Conservation (phyloP, 1,139 yeast species). For the Blastobotrys persicus region DNA sequence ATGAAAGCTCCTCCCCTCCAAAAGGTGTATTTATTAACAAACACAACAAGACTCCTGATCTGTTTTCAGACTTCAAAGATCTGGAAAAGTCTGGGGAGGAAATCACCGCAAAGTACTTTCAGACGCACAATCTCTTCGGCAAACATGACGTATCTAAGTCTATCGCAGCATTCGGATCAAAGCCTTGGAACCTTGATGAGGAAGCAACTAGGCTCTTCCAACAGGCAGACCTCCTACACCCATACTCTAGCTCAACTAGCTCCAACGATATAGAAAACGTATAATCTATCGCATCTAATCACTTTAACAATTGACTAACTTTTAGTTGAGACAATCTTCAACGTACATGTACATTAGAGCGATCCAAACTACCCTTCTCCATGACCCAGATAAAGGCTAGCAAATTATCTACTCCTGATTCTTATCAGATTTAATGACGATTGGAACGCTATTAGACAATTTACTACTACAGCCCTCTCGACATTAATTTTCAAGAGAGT, state of each 20-base stretch:
- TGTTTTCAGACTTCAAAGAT: conserved; percentile 3
- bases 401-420: too few relatives aligned
- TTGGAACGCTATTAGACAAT: too few relatives aligned
- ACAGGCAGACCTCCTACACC: not conserved
- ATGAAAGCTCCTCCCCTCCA: not conserved
- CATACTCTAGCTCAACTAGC: too few relatives aligned
- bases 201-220: conserved; percentile 1
- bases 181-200: conserved; percentile 6
- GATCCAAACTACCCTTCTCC: not conserved
- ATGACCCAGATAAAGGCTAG: not conserved
- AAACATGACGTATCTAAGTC: not conserved
- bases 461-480: too few relatives aligned
- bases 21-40: conserved; percentile 7
- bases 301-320: too few relatives aligned
- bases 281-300: not conserved
- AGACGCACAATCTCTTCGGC: not conserved
- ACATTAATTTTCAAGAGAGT: too few relatives aligned
- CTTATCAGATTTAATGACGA: too few relatives aligned
- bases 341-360: too few relatives aligned
- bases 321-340: too few relatives aligned
- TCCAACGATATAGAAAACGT: not conserved
- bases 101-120: conserved; percentile 5
- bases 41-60: not conserved
- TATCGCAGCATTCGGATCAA: conserved; percentile 4
- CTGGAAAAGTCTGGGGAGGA: conserved; percentile 7